These are phyloP conservation scores for Pythium dissotocum DNA, from an alignment of 352 stramenopile species.

Conservation along the genomic window DNA sequence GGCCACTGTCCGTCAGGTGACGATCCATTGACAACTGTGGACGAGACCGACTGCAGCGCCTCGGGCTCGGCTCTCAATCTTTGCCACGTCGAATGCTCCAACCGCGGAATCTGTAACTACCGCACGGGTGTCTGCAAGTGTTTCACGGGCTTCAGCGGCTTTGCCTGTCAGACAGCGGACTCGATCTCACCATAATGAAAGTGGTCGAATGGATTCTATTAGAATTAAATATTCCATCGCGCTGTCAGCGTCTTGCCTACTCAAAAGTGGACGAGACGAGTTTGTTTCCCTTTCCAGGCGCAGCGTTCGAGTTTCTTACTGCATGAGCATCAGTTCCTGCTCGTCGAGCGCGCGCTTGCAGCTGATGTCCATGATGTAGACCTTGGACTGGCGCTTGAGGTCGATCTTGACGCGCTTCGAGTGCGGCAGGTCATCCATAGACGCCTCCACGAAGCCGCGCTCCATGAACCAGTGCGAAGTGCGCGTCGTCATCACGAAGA, in stretches of 20 bases:
- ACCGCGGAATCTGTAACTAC: slow-evolving; percentile 91
- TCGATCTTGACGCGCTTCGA: slow-evolving; percentile 82
- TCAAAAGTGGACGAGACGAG: slow-evolving; percentile 6
- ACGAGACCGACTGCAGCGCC: slow-evolving; percentile 81
- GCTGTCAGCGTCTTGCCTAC: not conserved
- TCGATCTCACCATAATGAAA: slow-evolving; percentile 24
- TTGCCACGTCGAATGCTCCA: slow-evolving; percentile 92
- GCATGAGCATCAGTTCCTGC: slow-evolving; percentile 79
- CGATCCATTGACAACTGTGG: slow-evolving; percentile 59
- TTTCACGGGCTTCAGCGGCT: slow-evolving; percentile 78
- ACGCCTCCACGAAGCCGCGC: slow-evolving; percentile 92
- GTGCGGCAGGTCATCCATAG: slow-evolving; percentile 84
- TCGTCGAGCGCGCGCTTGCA: slow-evolving; percentile 79
- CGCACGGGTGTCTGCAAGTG: slow-evolving; percentile 81
- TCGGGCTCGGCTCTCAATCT: slow-evolving; percentile 73
- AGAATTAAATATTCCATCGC: slow-evolving; percentile 7
- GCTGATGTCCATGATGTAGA: slow-evolving; percentile 90
- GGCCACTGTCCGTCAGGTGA: slow-evolving; percentile 82
- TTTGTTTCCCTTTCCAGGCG: not conserved
- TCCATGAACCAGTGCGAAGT: slow-evolving; percentile 99
- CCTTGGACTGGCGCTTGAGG: slow-evolving; percentile 82
- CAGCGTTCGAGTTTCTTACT: slow-evolving; percentile 30
- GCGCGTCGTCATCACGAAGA: slow-evolving; percentile 98
- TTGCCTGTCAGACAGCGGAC: slow-evolving; percentile 54
- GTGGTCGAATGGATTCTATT: slow-evolving; percentile 28